Conservation (phyloP, 2,329 filamentous ascomycete species). For the Annulohypoxylon truncatum region DNA sequence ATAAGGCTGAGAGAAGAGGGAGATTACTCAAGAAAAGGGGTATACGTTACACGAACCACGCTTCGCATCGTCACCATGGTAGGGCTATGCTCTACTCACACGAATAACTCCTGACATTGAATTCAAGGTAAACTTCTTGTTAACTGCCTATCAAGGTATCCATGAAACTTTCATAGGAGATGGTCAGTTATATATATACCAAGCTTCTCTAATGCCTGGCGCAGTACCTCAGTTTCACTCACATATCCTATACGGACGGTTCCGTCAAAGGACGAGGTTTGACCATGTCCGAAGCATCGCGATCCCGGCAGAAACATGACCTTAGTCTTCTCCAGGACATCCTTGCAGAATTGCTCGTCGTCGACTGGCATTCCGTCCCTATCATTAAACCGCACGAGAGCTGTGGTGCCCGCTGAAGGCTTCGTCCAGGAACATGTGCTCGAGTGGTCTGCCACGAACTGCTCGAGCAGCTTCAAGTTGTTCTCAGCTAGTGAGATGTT, state of each 20-base stretch:
- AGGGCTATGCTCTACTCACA: neutral
- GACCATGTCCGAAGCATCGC: constrained; percentile 73
- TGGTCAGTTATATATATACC: constrained; percentile 55
- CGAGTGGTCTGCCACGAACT: constrained; percentile 71
- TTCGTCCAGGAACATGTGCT: constrained; percentile 73
- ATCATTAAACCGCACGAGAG: constrained; percentile 75
- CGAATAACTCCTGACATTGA: neutral
- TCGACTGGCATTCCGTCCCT: constrained; percentile 71
- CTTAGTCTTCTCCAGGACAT: constrained; percentile 74
- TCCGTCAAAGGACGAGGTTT: constrained; percentile 65
- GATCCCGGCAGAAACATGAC: constrained; percentile 81
- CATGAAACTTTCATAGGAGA: constrained; percentile 28
- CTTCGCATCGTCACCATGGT: neutral
- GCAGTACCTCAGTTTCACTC: constrained; percentile 75
- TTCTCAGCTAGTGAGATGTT: constrained; percentile 70
- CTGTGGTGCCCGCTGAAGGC: constrained; percentile 82
- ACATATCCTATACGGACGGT: constrained; percentile 84
- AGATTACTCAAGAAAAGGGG: too few species aligned
- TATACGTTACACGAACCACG: neutral
- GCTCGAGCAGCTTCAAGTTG: constrained; percentile 71
- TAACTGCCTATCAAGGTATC: neutral
- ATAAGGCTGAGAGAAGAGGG: too few species aligned
- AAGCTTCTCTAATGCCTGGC: constrained; percentile 69
- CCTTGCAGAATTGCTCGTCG: constrained; percentile 77
- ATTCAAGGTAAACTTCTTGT: neutral